Evolutionary conservation across 495 filamentous ascomycete genomes (phyloP).

Genomic region (Penicillium herquei): DNA sequence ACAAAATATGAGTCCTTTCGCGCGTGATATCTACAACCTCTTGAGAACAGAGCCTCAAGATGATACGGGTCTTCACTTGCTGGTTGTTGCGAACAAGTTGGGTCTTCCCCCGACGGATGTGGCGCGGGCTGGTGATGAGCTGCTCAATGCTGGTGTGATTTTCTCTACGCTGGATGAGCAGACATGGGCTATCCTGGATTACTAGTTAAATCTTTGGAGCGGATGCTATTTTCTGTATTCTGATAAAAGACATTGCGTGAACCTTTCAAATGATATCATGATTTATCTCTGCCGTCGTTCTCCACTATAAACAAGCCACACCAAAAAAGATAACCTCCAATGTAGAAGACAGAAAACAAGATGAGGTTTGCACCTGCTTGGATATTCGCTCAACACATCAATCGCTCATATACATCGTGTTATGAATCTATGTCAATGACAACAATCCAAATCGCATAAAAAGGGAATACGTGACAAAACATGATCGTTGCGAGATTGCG

Average conservation of each 20-base stretch:
- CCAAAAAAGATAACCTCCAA: too few relatives aligned
- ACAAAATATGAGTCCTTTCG: slow-evolving; percentile 50
- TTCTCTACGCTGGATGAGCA: slow-evolving; percentile 90
- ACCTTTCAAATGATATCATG: slow-evolving; percentile 31
- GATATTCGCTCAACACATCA: too few relatives aligned
- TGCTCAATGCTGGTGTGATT: slow-evolving; percentile 68
- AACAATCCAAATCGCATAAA: too few relatives aligned
- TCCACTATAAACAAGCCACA: too few relatives aligned
- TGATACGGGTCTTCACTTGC: slow-evolving; percentile 77
- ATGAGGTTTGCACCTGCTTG: too few relatives aligned
- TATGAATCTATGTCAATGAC: too few relatives aligned
- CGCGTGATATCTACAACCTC: slow-evolving; percentile 65
- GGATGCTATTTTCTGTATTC: neutral
- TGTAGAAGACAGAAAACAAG: too few relatives aligned
- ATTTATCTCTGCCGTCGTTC: slow-evolving; percentile 10
- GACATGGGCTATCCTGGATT: slow-evolving; percentile 72
- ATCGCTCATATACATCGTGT: too few relatives aligned
- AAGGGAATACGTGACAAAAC: too few relatives aligned
- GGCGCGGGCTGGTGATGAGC: slow-evolving; percentile 70
- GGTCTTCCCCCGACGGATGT: slow-evolving; percentile 67
- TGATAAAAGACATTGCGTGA: slow-evolving; percentile 1
- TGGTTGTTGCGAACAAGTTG: slow-evolving; percentile 64
- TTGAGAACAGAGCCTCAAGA: slow-evolving; percentile 62
- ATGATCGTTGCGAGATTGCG: too few relatives aligned
- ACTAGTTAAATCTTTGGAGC: slow-evolving; percentile 3